Base-by-base conservation (phyloP, 441 rosid species). In the Rhodomyrtus psidioides region DNA sequence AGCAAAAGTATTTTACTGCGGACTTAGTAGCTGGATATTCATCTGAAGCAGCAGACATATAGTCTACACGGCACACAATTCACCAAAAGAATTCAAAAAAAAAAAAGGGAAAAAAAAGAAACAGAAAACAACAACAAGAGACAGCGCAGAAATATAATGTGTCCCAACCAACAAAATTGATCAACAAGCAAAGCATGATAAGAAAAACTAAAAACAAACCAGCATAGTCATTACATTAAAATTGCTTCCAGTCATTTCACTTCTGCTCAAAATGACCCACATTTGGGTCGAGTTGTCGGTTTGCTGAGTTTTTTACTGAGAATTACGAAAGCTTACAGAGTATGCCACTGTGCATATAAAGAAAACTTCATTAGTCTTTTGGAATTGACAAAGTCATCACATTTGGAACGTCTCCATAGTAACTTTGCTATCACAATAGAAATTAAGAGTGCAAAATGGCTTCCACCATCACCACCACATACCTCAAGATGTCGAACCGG, bases 401-500 rank as follows among this genome's bases (percentile, higher is more conserved):
- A 34, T 34, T 34, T 19, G 0, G 76, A 65, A 65, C n/a, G 5
- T 65, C 49, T 65, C 4, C 7, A 65, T n/a, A 34, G 15, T 5
- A 1, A 34, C 23, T 65, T 34, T 65, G n/a, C n/a, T 2, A 34
- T 65, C 49, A 65, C 46, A 34, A 34, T 34, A 19, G 79, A 21
- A 10, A 65, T 12, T 42, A 46, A 39, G 49, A 65, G 12, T 65
- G 79, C 0, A 8, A 9, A 65, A 65, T 34, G 46, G 49, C n/a
- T 39, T 65, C 26, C 83, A 86, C 57, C 34, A 12, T 82, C 55
- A 81, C 2, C 79, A n/a, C 58, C 24, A 84, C 94, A 60, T 90
- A 97, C 99, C 99, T 97, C 86, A 97, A 86, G 65, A 96, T 97
- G 90, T 97, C 99, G 70, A 97, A 97, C 82, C 98, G 96, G 91